Percentiles rank a stretch among this genome's conserved stretches.
Evolutionary conservation across 306 rosid genomes (phyloP).

Genomic region (Senna tora): DNA sequence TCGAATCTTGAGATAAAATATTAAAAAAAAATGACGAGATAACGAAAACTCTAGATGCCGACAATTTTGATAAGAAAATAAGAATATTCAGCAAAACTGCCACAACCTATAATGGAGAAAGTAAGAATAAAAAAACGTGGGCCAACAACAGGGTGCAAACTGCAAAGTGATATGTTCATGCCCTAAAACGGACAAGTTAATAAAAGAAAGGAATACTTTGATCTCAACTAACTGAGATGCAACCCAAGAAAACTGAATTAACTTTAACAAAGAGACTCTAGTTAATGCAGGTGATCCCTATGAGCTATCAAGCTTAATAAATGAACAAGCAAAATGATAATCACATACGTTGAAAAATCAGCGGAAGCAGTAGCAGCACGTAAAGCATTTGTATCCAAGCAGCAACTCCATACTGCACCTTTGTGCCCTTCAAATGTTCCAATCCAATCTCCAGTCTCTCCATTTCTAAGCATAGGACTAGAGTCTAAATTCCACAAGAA

Average conservation of each 20-base stretch:
- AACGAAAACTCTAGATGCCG: neutral
- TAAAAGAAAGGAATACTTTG: no score
- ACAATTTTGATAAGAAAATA: neutral
- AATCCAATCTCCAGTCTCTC: conserved; percentile 99
- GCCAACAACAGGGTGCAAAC: neutral
- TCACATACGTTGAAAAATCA: conserved; percentile 87
- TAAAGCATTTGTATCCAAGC: conserved; percentile 90
- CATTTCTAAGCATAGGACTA: conserved; percentile 96
- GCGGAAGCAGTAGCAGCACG: conserved; percentile 98
- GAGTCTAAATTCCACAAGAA: conserved; percentile 59
- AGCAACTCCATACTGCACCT: conserved; percentile 99
- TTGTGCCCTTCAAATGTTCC: conserved; percentile 99
- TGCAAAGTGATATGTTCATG: neutral
- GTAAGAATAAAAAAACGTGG: neutral
- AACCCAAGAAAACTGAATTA: neutral
- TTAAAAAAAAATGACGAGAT: neutral
- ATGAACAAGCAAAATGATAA: neutral
- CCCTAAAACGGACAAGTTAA: neutral
- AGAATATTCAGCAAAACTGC: neutral
- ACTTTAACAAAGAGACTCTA: no score
- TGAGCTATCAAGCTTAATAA: conserved; percentile 16
- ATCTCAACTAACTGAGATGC: conserved; percentile 13
- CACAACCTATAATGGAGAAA: conserved; percentile 24
- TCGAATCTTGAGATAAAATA: neutral
- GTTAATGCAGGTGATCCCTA: conserved; percentile 2